Base-by-base conservation (phyloP, 129 eudicot species). In the Pulicaria dysenterica region DNA sequence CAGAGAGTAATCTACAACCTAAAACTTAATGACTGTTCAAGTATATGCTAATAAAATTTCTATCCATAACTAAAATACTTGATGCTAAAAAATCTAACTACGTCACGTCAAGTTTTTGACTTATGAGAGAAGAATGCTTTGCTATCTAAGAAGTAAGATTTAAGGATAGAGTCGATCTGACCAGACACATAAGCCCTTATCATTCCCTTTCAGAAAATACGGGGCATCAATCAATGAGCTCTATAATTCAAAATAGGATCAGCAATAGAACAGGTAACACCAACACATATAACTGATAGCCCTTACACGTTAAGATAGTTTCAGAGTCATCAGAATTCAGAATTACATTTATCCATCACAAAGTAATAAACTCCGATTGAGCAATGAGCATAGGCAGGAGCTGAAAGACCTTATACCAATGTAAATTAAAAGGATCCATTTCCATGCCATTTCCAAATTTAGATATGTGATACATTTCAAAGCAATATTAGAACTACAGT, bases 1-100 rank as follows among this genome's bases (percentile, higher is more conserved):
- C 37, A 51, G 66, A 77, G 24, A n/a, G 40, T 40, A 58, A 77
- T 68, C 76, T 58, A n/a, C 70, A 58, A 24, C 62, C 56, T 24
- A 60, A 8, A 14, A 58, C 70, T 58, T 57, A 68, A 47, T 17
- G 50, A 57, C 53, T 40, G 38, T 46, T 58, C 13, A 15, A 13
- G 40, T 49, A 8, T 37, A 67, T 67, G 37, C 67, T n/a, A 1
- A 58, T 16, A 45, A 5, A 66, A 3, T n/a, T 54, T 37, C 4
- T 48, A 24, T 24, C 38, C 39, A 16, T 43, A 17, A 17, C 14
- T 38, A 37, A 5, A 16, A 69, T 58, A 69, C 61, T 41, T 24
- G 31, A 24, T 24, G 31, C 31, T 24, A 24, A 24, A 24, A 24
- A 0, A 0, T 24, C 11, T 56, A 10, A 5, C n/a, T 67, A 11